A percentile compares a stretch with the other conserved stretches of the same genome.
phyloP scores from a whole-genome alignment of 148 eudicot genomes.

The Camellia japonica region DNA sequence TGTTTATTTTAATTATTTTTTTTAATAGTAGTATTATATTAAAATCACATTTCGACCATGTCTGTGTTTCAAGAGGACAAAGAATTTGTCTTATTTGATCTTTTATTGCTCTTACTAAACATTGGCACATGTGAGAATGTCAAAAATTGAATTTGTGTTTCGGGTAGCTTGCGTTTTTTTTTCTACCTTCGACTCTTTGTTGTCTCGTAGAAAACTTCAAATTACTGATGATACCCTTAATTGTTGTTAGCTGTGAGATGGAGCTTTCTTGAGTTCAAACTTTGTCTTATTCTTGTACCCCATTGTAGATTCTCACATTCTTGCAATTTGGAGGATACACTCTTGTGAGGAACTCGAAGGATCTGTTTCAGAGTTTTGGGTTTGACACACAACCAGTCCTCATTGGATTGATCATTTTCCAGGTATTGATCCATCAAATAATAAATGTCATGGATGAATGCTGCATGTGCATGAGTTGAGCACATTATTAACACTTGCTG shows the following conservation, averaged over 20 bases:
- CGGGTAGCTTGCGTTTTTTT: neutral
- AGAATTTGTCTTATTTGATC: neutral
- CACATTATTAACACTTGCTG: neutral
- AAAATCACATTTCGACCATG: too few relatives aligned
- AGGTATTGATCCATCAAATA: conserved; percentile 43
- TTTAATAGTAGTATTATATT: too few relatives aligned
- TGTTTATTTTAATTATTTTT: too few relatives aligned
- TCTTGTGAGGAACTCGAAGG: conserved; percentile 93
- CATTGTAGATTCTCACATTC: conserved; percentile 75
- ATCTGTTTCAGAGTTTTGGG: conserved; percentile 92
- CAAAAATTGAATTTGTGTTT: neutral
- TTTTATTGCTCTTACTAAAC: neutral
- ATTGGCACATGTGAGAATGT: neutral
- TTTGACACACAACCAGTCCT: conserved; percentile 95
- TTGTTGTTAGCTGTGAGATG: too few relatives aligned
- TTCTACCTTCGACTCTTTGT: neutral
- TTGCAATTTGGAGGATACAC: conserved; percentile 98
- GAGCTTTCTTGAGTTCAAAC: neutral
- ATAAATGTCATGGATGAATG: neutral
- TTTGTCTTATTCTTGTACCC: conserved; percentile 8
- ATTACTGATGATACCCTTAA: too few relatives aligned
- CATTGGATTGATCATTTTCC: conserved; percentile 94
- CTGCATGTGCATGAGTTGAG: neutral
- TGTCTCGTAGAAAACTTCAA: neutral
- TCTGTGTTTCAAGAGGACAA: too few relatives aligned